phyloP scores from a whole-genome alignment of 345 rosid species.

The Cochlearia excelsa region DNA sequence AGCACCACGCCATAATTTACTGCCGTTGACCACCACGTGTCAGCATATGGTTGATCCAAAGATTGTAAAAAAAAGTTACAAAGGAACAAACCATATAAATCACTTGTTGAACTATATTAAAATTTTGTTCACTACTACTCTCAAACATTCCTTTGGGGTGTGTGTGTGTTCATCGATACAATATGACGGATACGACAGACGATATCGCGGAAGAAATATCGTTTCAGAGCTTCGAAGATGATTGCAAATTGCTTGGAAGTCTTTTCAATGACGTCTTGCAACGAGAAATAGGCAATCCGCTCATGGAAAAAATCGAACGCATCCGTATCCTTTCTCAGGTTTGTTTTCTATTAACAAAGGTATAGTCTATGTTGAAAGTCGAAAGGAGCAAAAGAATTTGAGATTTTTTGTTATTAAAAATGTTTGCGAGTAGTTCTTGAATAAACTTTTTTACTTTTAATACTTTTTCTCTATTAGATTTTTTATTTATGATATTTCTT shows the following conservation, averaged over 20 bases:
- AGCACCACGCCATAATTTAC: constrained; percentile 18
- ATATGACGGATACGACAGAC: constrained; percentile 93
- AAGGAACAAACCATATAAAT: constrained; percentile 12
- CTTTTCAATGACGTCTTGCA: constrained; percentile 82
- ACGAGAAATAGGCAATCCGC: constrained; percentile 57
- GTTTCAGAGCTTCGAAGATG: constrained; percentile 91
- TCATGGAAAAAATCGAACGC: constrained; percentile 77
- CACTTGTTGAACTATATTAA: not conserved
- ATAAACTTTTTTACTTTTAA: no score
- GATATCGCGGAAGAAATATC: constrained; percentile 94
- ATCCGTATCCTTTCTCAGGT: constrained; percentile 84
- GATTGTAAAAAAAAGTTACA: not conserved
- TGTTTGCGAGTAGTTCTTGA: no score
- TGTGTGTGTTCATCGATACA: constrained; percentile 4
- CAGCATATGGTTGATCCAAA: constrained; percentile 6
- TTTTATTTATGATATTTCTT: no score
- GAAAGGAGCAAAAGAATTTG: no score
- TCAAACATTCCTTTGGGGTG: not conserved
- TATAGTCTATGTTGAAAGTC: no score
- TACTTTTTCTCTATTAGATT: no score
- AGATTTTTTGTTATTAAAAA: no score
- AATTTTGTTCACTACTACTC: constrained; percentile 13
- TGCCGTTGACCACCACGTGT: constrained; percentile 25
- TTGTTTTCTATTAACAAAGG: not conserved
- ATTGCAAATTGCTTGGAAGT: constrained; percentile 83